A percentile compares a stretch with the other conserved stretches of the same genome.
phyloP scores from a whole-genome alignment of 345 rosid genomes.

The Trapa bicornis region DNA sequence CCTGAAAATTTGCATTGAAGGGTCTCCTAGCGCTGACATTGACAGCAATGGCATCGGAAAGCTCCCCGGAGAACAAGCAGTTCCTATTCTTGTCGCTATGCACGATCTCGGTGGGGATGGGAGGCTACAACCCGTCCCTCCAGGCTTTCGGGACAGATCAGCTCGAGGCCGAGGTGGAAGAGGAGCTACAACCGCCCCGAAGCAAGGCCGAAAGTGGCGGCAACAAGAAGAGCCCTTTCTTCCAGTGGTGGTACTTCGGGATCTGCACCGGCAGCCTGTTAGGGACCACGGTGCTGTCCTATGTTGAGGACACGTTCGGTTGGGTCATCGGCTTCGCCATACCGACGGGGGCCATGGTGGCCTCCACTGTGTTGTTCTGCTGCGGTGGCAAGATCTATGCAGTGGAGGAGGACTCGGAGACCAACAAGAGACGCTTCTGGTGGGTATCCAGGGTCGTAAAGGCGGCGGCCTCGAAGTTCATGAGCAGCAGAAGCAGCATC shows the following conservation, averaged over 20 bases:
- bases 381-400: constrained; percentile 47
- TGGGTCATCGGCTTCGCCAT: constrained; percentile 90
- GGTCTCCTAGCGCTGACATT: constrained; percentile 76
- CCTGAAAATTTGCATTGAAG: constrained; percentile 16
- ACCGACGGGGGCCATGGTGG: constrained; percentile 59
- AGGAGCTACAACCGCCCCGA: constrained; percentile 17
- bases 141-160: constrained; percentile 96
- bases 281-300: constrained; percentile 79
- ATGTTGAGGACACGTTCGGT: constrained; percentile 76
- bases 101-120: constrained; percentile 70
- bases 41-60: constrained; percentile 46
- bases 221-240: constrained; percentile 41
- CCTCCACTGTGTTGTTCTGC: constrained; percentile 36
- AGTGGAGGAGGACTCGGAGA: constrained; percentile 17
- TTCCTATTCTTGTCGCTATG: constrained; percentile 65
- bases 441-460: constrained; percentile 22
- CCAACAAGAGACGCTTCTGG: constrained; percentile 14
- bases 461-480: constrained; percentile 18
- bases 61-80: constrained; percentile 25
- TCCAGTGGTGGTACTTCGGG: constrained; percentile 95
- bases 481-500: constrained; percentile 20
- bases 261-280: constrained; percentile 75
- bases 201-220: constrained; percentile 22
- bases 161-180: constrained; percentile 36
- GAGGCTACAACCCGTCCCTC: constrained; percentile 74